Evolutionary conservation across 2,329 filamentous ascomycete genomes (phyloP), one percentile per base, ranked within the genome.

Genomic region (Diplodia mutila): DNA sequence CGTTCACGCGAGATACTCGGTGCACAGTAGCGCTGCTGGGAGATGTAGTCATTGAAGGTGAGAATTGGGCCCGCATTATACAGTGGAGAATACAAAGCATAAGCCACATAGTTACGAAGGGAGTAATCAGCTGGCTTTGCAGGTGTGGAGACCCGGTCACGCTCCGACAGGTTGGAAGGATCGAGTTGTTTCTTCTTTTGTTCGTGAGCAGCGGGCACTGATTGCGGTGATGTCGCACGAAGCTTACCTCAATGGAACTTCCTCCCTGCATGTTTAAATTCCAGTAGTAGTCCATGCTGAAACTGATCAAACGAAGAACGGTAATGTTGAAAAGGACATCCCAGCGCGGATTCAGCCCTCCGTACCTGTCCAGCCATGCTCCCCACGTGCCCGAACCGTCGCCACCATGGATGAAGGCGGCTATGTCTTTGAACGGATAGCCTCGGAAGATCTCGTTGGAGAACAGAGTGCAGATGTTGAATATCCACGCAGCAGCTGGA

Each of bases 271-370:
- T 85, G 70, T 91, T 88, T 2, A 91, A 79, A 73, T 92, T 95
- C 94, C 95, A 99, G 78, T 97, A 94, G 77, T 97, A 94, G 80
- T 99, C 95, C 76, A 99, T 80, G 78, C 98, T 98, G 85, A 97
- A 99, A 77, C 94, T 97, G 73, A 99, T 93, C 57, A 98, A 84
- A 5, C 95, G 90, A 67, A 99, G 82, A 29, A 98, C 90, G 3
- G 94, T 97, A 69, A 99, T 88, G 75, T 99, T 99, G 85, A 99
- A 99, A 5, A 97, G 85, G n/a, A 99, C 89, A 77, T 98, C 93
- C 95, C 95, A 99, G 68, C 94, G 87, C 0, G 90, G 85, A 76
- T 97, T 89, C n/a, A 99, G 82, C 0, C 95, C 95, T 8, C 92
- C 89, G 71, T 90, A 90, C 64, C 85, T 84, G 79, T 99, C 95